Conservation (phyloP, 1,284 basidiomycete genomes). For the Pseudozyma pruni region DNA sequence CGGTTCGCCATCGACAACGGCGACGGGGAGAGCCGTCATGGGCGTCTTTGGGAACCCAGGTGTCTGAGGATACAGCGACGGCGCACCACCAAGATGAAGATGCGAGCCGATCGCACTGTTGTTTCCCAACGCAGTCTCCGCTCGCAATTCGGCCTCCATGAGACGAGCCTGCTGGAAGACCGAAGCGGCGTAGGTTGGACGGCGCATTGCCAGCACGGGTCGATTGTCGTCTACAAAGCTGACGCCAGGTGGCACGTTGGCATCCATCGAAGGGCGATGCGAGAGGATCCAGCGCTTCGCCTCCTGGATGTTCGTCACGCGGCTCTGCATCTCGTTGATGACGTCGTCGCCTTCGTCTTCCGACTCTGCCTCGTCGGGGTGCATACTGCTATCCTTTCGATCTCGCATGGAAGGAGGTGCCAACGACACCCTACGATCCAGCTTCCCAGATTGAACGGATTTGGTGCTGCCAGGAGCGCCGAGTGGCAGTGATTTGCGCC, state of each 20-base stretch:
- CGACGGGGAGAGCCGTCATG: conserved; percentile 9
- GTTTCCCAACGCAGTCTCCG: conserved; percentile 1
- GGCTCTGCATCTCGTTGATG: conserved; percentile 13
- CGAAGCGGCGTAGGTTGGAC: conserved; percentile 38
- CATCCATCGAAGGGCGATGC: not conserved
- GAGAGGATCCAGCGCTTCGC: conserved; percentile 26
- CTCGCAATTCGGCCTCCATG: conserved; percentile 32
- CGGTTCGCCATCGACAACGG: conserved; percentile 4
- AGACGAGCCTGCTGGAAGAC: conserved; percentile 38
- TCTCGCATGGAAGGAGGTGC: conserved; percentile 6
- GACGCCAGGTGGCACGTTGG: not conserved
- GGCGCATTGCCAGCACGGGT: conserved; percentile 19
- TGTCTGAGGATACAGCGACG: conserved; percentile 15
- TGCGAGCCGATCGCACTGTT: conserved; percentile 1
- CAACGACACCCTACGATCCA: conserved; percentile 10
- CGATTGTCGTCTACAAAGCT: conserved; percentile 10
- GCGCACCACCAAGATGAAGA: not conserved
- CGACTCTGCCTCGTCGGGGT: conserved; percentile 6
- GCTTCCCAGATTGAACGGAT: not conserved
- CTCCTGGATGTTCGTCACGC: conserved; percentile 21
- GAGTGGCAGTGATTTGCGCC: conserved; percentile 18
- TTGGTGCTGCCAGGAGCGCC: not conserved
- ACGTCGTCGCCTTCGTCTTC: conserved; percentile 18
- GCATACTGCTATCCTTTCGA: conserved; percentile 1
- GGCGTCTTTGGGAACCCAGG: conserved; percentile 27